Conservation (phyloP, 345 rosid genomes). For the Brassica rapa region DNA sequence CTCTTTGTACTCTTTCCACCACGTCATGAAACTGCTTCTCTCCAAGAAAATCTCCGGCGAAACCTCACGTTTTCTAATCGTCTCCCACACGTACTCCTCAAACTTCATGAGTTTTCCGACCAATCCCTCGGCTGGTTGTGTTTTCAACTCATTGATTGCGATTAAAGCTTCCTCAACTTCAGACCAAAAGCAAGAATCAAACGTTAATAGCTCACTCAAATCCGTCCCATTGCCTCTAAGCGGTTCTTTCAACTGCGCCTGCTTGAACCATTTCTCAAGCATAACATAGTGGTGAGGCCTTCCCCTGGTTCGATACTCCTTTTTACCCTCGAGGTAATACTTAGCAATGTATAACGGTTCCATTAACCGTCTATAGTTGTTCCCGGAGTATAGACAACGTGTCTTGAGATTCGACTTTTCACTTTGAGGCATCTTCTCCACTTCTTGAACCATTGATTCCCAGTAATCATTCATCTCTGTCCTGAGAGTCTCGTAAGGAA, state of each 20-base stretch:
- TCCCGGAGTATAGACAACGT: conserved; percentile 49
- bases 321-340: conserved; percentile 39
- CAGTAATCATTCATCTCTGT: conserved; percentile 48
- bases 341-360: conserved; percentile 84
- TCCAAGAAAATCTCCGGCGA: conserved; percentile 70
- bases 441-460: conserved; percentile 51
- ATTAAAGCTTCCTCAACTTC: conserved; percentile 71
- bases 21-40: conserved; percentile 62
- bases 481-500: conserved; percentile 4
- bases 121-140: neutral
- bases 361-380: conserved; percentile 61
- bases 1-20: conserved; percentile 59
- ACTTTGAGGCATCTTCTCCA: conserved; percentile 52
- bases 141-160: conserved; percentile 22
- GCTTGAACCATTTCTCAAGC: conserved; percentile 54
- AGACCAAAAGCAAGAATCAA: conserved; percentile 88
- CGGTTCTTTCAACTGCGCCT: neutral
- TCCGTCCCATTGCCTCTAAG: conserved; percentile 13
- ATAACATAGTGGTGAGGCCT: conserved; percentile 51
- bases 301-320: conserved; percentile 30
- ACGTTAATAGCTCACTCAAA: conserved; percentile 36
- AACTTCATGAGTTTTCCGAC: conserved; percentile 33
- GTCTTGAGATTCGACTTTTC: conserved; percentile 33
- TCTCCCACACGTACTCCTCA: conserved; percentile 48
- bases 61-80: conserved; percentile 48